phyloP scores from a whole-genome alignment of 345 rosid genomes.

The Citropsis articulata region DNA sequence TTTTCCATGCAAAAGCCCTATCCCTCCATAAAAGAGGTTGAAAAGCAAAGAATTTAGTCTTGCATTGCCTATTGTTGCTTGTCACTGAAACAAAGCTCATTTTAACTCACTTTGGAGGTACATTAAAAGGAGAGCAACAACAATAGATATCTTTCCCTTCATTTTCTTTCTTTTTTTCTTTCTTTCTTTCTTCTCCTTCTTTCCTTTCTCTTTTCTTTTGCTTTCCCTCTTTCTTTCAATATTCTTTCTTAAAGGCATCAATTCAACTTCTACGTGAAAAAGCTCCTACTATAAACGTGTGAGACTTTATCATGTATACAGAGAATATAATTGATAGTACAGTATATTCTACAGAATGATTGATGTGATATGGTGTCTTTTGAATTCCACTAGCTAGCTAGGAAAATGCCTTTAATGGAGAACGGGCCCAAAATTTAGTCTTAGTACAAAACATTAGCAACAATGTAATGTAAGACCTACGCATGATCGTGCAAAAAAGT shows the following conservation, averaged over 20 bases:
- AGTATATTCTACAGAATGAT: not conserved
- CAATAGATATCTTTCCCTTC: constrained; percentile 40
- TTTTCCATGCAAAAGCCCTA: constrained; percentile 50
- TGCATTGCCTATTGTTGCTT: constrained; percentile 31
- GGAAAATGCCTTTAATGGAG: constrained; percentile 30
- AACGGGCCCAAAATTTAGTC: constrained; percentile 25
- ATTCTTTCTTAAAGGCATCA: constrained; percentile 26
- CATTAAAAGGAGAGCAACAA: constrained; percentile 58
- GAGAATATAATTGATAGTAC: not conserved
- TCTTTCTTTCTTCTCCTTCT: not conserved
- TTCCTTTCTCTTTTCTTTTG: not conserved
- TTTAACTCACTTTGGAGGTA: constrained; percentile 44
- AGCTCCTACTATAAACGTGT: constrained; percentile 20
- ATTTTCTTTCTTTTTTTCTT: not conserved
- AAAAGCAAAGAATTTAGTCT: constrained; percentile 32
- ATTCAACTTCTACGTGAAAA: constrained; percentile 36
- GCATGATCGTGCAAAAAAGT: constrained; percentile 33
- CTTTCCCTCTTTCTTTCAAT: not conserved
- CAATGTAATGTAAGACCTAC: constrained; percentile 33
- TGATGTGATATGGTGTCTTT: constrained; percentile 26
- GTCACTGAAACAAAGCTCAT: constrained; percentile 36
- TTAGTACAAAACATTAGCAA: constrained; percentile 16
- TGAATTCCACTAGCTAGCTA: constrained; percentile 43
- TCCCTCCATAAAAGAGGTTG: constrained; percentile 24
- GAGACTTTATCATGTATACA: constrained; percentile 25